Evolutionary conservation across 495 filamentous ascomycete species (phyloP), one percentile per base, ranked within the genome.

Genomic region (Thermothielavioides terrestris): DNA sequence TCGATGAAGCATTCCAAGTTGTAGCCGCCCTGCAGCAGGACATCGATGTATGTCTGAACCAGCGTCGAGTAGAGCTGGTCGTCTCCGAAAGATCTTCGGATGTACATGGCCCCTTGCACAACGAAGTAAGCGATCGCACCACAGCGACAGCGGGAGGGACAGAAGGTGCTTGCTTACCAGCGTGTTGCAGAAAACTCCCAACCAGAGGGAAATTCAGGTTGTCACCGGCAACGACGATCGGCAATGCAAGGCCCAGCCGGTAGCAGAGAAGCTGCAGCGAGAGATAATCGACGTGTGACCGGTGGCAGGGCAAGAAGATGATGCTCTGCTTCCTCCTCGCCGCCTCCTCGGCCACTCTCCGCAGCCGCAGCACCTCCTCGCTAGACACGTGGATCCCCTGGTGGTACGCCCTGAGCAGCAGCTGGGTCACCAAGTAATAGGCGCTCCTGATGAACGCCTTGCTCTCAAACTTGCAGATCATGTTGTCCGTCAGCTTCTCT

Each of bases 391-490:
- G 92, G 43, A 98, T 92, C n/a, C 88, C 92, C 70, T 96, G 90
- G 61, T 96, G 88, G 68, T 98, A 98, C 11, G 91, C 89, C 49
- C 92, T 76, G 11, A 89, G 89, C 48, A 96, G 72, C 32, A 96
- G 76, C 65, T 97, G 90, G 8, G 89, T 91, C 53, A 75, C 76
- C 40, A 94, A 55, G 68, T 95, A 97, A 63, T 97, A 97, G 42
- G 92, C 91, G 14, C 84, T 79, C 21, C 92, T 71, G 56, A 98
- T 96, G 58, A 97, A 96, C 22, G 77, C 72, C 62, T 91, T 95
- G 69, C 85, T 94, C 69, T 98, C 92, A 72, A 96, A 90, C 68
- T 97, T 98, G 77, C 92, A 96, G 46, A 97, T 95, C 92, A 97
- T 98, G 40, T 84, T 81, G 58, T 95, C 86, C 49, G 88, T 85